phyloP scores from a whole-genome alignment of 345 rosid genomes.

The Rubroshorea leprosula region DNA sequence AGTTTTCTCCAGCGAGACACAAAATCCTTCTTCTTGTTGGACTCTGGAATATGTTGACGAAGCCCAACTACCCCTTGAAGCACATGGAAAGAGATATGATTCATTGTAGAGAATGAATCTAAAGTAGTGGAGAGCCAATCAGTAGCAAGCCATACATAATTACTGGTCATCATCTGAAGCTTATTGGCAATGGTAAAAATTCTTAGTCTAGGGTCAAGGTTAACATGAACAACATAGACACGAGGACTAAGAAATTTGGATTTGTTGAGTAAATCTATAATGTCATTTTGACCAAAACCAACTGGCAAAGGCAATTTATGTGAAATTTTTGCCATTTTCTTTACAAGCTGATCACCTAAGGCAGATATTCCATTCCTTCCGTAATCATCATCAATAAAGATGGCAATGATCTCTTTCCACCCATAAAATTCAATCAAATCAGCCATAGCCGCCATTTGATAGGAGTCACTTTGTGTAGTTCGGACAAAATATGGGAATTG shows the following conservation, averaged over 20 bases:
- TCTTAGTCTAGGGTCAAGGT: constrained; percentile 57
- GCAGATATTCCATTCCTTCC: constrained; percentile 75
- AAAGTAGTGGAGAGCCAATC: constrained; percentile 85
- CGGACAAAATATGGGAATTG: constrained; percentile 77
- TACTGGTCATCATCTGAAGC: constrained; percentile 65
- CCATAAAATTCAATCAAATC: constrained; percentile 51
- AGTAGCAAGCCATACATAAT: constrained; percentile 77
- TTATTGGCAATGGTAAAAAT: constrained; percentile 49
- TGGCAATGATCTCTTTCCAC: constrained; percentile 73
- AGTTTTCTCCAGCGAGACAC: constrained; percentile 40
- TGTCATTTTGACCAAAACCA: constrained; percentile 29
- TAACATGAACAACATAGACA: constrained; percentile 70
- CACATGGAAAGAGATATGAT: constrained; percentile 21
- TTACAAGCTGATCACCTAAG: constrained; percentile 46
- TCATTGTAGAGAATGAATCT: constrained; percentile 45
- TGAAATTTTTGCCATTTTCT: constrained; percentile 41
- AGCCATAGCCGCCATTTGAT: constrained; percentile 80
- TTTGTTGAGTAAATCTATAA: constrained; percentile 37
- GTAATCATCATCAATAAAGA: constrained; percentile 67
- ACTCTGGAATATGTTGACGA: constrained; percentile 64
- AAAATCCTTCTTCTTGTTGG: constrained; percentile 41
- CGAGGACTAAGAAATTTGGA: constrained; percentile 57
- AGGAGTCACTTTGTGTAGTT: constrained; percentile 60
- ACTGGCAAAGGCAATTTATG: constrained; percentile 50
- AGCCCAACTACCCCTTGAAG: constrained; percentile 66